Evolutionary conservation across 129 eudicot species (phyloP).

Genomic region (sunflower (Helianthus annuus)): DNA sequence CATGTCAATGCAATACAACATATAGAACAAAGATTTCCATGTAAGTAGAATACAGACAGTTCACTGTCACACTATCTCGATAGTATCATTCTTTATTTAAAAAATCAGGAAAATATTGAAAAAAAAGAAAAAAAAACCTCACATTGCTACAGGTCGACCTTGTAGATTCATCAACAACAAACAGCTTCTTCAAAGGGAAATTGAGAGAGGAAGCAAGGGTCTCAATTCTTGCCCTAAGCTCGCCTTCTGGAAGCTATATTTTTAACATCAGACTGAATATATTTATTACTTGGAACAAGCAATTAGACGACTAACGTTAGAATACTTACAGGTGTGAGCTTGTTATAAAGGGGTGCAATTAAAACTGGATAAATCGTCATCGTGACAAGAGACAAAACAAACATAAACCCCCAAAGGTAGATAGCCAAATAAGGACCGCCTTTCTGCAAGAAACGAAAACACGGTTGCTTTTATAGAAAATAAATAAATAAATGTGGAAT

Average conservation of each 20-base stretch:
- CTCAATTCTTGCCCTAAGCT: slow-evolving; percentile 78
- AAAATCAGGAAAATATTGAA: background rate
- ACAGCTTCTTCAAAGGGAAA: slow-evolving; percentile 86
- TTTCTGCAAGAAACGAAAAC: slow-evolving; percentile 61
- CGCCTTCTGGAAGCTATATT: slow-evolving; percentile 81
- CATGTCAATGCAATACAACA: slow-evolving; percentile 17
- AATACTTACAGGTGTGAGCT: slow-evolving; percentile 84
- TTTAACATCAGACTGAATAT: slow-evolving; percentile 7
- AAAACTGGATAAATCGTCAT: slow-evolving; percentile 87
- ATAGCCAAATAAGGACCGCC: slow-evolving; percentile 98
- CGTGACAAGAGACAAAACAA: slow-evolving; percentile 86
- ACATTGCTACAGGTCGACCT: slow-evolving; percentile 98
- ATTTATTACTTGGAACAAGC: background rate
- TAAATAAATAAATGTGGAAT: too few relatives aligned
- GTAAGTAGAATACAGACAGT: too few relatives aligned
- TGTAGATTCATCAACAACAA: slow-evolving; percentile 95
- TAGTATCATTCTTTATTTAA: slow-evolving; percentile 3
- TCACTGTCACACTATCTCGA: background rate
- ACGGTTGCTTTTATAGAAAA: background rate
- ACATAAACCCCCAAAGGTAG: slow-evolving; percentile 95
- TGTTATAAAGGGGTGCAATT: slow-evolving; percentile 95
- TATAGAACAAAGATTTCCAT: background rate
- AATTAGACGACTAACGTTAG: background rate
- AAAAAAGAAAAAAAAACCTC: slow-evolving; percentile 31
- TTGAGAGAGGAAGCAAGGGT: slow-evolving; percentile 79